Evolutionary conservation across 352 stramenopile species (phyloP).

Genomic region (Globisporangium yorkense): DNA sequence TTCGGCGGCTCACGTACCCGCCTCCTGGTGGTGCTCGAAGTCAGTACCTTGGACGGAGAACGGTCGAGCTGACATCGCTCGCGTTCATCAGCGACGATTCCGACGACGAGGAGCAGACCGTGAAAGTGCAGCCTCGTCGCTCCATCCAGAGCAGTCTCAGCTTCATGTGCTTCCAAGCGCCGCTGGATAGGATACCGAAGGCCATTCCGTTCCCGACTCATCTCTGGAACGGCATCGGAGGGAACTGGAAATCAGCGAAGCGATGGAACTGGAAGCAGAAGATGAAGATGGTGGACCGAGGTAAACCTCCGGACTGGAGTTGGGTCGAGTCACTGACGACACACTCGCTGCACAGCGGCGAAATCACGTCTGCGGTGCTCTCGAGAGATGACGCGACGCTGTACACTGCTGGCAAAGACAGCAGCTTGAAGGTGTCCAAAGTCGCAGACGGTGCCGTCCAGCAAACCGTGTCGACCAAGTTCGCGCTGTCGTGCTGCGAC

Average conservation of each 20-base stretch:
- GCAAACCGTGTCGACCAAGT: slow-evolving; percentile 25
- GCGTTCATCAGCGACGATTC: slow-evolving; percentile 22
- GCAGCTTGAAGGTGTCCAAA: slow-evolving; percentile 46
- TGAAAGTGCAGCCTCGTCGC: slow-evolving; percentile 5
- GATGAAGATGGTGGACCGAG: slow-evolving; percentile 25
- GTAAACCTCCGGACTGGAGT: slow-evolving; percentile 24
- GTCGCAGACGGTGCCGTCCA: slow-evolving; percentile 22
- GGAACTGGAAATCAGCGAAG: slow-evolving; percentile 36
- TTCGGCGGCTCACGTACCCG: slow-evolving; percentile 18
- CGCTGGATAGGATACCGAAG: slow-evolving; percentile 27
- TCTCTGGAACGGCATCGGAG: slow-evolving; percentile 26
- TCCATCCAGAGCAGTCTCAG: slow-evolving; percentile 17
- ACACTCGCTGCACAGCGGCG: slow-evolving; percentile 40
- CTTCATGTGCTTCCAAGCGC: slow-evolving; percentile 39
- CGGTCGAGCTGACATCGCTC: slow-evolving; percentile 23
- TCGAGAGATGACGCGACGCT: slow-evolving; percentile 39
- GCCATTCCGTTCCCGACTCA: slow-evolving; percentile 28
- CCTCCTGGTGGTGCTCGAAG: slow-evolving; percentile 2
- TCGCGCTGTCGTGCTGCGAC: slow-evolving; percentile 61
- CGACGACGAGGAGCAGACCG: slow-evolving; percentile 21
- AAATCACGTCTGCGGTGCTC: slow-evolving; percentile 59
- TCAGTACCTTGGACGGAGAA: slow-evolving; percentile 13
- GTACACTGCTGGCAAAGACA: slow-evolving; percentile 72
- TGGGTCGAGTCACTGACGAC: slow-evolving; percentile 40
- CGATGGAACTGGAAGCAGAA: slow-evolving; percentile 51